Base-by-base conservation (phyloP, 1,139 yeast species). In the Blastobotrys indianensis region DNA sequence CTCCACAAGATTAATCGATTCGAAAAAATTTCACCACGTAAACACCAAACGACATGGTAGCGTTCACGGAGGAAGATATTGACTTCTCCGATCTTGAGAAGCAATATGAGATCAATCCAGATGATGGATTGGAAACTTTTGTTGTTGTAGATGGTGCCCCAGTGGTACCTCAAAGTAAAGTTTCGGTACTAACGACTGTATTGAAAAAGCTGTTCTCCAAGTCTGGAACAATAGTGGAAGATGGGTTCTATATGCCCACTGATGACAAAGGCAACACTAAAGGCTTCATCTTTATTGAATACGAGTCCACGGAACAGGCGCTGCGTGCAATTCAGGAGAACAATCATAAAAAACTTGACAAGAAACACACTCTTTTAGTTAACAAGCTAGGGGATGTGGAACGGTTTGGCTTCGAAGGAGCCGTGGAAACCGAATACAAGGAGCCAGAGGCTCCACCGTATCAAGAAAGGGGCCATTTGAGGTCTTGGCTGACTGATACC, bases 91-190 rank as follows among this genome's bases (percentile, higher is more conserved):
- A 90, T 65, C 75, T 90, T 61, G 97, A 90, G 66, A 81, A 77
- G 52, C 74, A 85, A 67, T 88, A 76, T 65, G 70, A 79, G 32
- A 81, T 85, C 47, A 74, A 76, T 48, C 72, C 72, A 37, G 80
- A 79, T 52, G 70, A 76, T 54, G 80, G 82, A 35, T 74, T 86
- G 49, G 96, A 87, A 61, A 79, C 78, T 60, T 90, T 80, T 63
- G 80, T 92, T 49, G 86, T 92, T 28, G 84, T 88, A 44, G 97
- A 88, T 65, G 98, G 98, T 41, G 92, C 95, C 5, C 99, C 99
- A 54, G 74, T 87, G 54, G 95, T 95, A 20, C 96, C 97, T 47
- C 95, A 84, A 62, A 67, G 87, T 47, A 94, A 94, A 69, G 86
- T 82, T 38, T 85, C 88, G 41, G 81, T 85, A 46, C 77, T 94